Percentiles rank a stretch among this genome's conserved stretches.
These are phyloP conservation scores for Hanseniaspora gamundiae DNA, from an alignment of 1,139 yeast genomes.

Conservation along the genomic window DNA sequence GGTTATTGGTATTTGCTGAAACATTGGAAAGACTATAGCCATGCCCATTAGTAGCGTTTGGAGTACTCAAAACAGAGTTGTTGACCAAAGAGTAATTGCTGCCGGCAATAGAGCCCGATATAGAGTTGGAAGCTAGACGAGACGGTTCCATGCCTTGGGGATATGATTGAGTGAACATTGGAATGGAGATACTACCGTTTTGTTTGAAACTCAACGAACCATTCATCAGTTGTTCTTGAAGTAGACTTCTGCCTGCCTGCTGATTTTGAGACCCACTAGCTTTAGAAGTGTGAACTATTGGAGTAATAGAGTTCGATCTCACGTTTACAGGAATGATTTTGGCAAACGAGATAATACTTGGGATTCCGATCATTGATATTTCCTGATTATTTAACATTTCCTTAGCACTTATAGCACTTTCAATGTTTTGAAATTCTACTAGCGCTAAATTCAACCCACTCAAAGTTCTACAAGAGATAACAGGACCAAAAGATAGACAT, in stretches of 20 bases:
- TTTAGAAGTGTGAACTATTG: conserved; percentile 6
- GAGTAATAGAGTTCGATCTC: conserved; percentile 7
- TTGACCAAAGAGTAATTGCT: neutral
- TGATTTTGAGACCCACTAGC: conserved; percentile 10
- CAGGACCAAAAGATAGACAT: conserved; percentile 40
- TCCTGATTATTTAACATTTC: conserved; percentile 73
- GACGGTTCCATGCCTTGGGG: neutral
- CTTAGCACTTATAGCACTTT: conserved; percentile 67
- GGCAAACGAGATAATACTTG: conserved; percentile 58
- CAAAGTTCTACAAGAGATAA: conserved; percentile 47
- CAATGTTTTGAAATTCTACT: conserved; percentile 60
- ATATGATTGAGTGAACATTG: conserved; percentile 15
- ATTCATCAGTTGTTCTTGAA: conserved; percentile 24
- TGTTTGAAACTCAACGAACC: conserved; percentile 25
- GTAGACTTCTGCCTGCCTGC: conserved; percentile 7
- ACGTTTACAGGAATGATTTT: conserved; percentile 33
- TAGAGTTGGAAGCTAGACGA: neutral
- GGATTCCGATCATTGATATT: conserved; percentile 53
- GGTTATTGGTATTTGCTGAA: conserved; percentile 10
- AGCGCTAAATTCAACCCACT: conserved; percentile 46
- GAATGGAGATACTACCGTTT: conserved; percentile 23
- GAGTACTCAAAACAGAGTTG: neutral
- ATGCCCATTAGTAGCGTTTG: neutral
- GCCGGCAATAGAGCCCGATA: neutral
- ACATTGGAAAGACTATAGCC: neutral